Base-by-base conservation (phyloP, 2,329 filamentous ascomycete genomes). In the Gliomastix tumulicola region DNA sequence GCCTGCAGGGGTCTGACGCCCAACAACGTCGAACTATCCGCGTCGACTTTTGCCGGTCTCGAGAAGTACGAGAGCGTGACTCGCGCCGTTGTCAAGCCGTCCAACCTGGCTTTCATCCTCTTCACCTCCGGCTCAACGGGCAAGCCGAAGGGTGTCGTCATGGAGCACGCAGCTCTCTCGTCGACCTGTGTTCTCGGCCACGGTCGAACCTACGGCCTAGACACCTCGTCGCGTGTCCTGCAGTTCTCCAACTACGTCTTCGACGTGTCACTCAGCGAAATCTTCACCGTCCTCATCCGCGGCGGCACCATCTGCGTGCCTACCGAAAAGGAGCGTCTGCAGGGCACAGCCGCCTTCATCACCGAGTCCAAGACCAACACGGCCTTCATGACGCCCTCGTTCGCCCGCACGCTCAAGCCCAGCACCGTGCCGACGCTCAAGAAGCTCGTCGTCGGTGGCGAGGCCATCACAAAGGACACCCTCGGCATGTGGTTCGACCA, bases 211-310 rank as follows among this genome's bases (percentile, higher is more conserved):
- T 32, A 25, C 25, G 21, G n/a, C 9, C 19, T 30, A 15, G 21
- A 27, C 21, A 16, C 21, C 5, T 9, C 13, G 10, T 73, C 73
- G 7, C 65, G 79, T 4, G 66, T 76, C 6, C 41, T 77, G 32
- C 68, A 74, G 38, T 71, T 70, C 38, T 65, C 67, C 6, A 63
- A 62, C 7, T 71, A 68, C 44, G 66, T 64, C 2, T 75, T 74
- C 32, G 70, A 76, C 39, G 62, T 62, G 2, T 64, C 61, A 30
- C 49, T 76, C 10, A 34, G 35, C 2, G 48, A 52, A 17, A 47
- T 51, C 5, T 28, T 51, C 21, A 48, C 41, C 1, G 38, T 46
- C 0, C 43, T 53, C 5, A 27, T 42, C 10, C 30, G 35, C 4
- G 51, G 48, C 2, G 51, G 42, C 3, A 43, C 40, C 1, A 37